Evolutionary conservation across 2,329 filamentous ascomycete genomes (phyloP), one percentile per base, ranked within the genome.

Genomic region (Zasmidium citrigriseum): DNA sequence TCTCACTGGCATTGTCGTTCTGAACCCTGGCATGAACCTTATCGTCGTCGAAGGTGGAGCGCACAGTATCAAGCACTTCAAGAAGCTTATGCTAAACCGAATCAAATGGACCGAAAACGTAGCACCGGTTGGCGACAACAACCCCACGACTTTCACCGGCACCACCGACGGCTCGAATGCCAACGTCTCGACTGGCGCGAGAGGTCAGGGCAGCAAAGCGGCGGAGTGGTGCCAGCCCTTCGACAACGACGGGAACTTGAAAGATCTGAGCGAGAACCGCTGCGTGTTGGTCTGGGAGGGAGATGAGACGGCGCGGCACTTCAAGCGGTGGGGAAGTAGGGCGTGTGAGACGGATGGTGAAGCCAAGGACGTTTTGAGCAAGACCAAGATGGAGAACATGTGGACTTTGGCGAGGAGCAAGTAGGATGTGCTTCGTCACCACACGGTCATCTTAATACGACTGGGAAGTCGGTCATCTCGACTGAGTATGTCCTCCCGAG

Each of bases 81-180:
- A 89, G 74, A 97, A 96, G 73, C 82, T 99, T 25, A 93, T 99
- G 90, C 81, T 96, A 46, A 88, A 93, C 67, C 91, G 95, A 49
- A 92, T 98, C 70, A 89, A 96, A 74, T 99, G 96, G 95, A 89
- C 89, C 2, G 93, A 98, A 72, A 96, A 96, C 67, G 83, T 86
- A 0, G 86, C 87, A 2, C 88, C 92, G 0, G 82, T 86, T 45
- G 63, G 62, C 16, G 60, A 62, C 27, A 56, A 54, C 44, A 65
- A 63, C 10, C 66, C 70, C 0, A 67, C 65, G 10, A 73, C 71
- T 16, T 73, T 73, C 57, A 68, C 64, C 16, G 65, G 63, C 16
- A 54, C 59, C n/a, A 63, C 65, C 1, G 64, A 66, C 46, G 64
- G 64, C 45, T 59, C 55, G 14, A 61, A 62, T 41, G 60, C 59